Conservation (phyloP, 1,139 yeast species). For the Kodamaea suecica region DNA sequence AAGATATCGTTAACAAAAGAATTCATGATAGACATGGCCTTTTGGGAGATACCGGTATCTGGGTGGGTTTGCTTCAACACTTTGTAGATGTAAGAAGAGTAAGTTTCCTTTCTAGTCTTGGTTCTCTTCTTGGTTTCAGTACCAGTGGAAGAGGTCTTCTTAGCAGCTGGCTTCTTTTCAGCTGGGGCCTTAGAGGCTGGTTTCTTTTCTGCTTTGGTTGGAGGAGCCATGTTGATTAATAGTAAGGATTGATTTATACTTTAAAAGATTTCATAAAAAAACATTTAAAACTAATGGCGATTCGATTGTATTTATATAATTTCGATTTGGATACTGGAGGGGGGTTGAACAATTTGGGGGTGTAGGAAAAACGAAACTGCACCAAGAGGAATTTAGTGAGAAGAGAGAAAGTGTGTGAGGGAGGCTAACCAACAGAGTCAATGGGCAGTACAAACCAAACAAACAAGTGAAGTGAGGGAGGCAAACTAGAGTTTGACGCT, state of each 20-base stretch:
- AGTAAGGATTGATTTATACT: background rate
- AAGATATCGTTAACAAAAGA: constrained; percentile 96
- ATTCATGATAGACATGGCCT: constrained; percentile 99
- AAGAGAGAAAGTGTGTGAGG: too few species aligned
- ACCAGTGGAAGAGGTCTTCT: constrained; percentile 68
- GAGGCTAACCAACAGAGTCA: too few species aligned
- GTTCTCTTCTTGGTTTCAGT: constrained; percentile 90
- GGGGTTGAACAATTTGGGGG: too few species aligned
- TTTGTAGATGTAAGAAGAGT: constrained; percentile 98
- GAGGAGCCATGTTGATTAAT: constrained; percentile 71
- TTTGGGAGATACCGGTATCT: constrained; percentile 99
- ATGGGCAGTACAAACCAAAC: too few species aligned
- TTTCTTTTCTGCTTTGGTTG: constrained; percentile 84
- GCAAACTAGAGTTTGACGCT: too few species aligned
- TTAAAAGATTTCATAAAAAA: constrained; percentile 13
- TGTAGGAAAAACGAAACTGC: too few species aligned
- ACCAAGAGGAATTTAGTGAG: too few species aligned
- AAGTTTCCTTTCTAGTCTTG: constrained; percentile 98
- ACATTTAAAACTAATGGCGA: constrained; percentile 26
- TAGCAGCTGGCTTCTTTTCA: constrained; percentile 94
- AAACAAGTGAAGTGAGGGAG: too few species aligned
- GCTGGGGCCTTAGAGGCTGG: constrained; percentile 99
- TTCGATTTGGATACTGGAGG: too few species aligned
- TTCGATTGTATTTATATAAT: constrained; percentile 57
- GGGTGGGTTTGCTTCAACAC: constrained; percentile 99